phyloP scores from a whole-genome alignment of 179 eudicot genomes.

The Vitellaria paradoxa region DNA sequence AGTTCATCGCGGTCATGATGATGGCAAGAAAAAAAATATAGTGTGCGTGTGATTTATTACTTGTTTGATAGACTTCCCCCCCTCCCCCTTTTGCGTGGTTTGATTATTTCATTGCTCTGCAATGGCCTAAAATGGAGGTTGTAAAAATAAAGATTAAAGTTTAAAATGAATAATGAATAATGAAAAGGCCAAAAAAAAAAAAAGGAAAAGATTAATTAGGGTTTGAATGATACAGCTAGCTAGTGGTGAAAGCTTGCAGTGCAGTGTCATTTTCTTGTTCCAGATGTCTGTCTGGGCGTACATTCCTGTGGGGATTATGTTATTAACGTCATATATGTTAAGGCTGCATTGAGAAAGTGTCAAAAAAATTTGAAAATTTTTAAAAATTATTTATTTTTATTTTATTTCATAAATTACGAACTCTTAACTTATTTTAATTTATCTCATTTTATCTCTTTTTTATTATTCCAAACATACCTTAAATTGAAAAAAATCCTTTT shows the following conservation, averaged over 20 bases:
- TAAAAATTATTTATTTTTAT: no score
- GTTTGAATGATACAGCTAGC: slow-evolving; percentile 8
- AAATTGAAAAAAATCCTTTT: no score
- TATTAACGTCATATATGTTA: no score
- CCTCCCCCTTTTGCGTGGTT: slow-evolving; percentile 5
- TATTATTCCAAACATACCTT: no score
- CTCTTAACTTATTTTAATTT: no score
- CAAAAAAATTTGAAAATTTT: no score
- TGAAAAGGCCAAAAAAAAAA: neutral
- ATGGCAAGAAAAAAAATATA: neutral
- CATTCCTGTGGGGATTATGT: slow-evolving; percentile 27
- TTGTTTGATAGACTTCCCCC: no score
- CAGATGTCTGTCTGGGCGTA: slow-evolving; percentile 16
- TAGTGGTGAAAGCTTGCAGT: slow-evolving; percentile 16
- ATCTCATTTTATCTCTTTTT: no score
- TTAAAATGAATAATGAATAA: slow-evolving; percentile 10
- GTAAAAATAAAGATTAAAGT: neutral
- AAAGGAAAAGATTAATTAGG: neutral
- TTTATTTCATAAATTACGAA: no score
- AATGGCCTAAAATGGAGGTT: neutral
- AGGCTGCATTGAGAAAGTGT: no score
- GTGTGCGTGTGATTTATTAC: neutral
- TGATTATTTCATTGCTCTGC: slow-evolving; percentile 12
- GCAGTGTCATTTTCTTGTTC: slow-evolving; percentile 29
- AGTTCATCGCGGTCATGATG: slow-evolving; percentile 14